phyloP scores from a whole-genome alignment of 2,329 filamentous ascomycete species.

The Aureobasidium sp. region DNA sequence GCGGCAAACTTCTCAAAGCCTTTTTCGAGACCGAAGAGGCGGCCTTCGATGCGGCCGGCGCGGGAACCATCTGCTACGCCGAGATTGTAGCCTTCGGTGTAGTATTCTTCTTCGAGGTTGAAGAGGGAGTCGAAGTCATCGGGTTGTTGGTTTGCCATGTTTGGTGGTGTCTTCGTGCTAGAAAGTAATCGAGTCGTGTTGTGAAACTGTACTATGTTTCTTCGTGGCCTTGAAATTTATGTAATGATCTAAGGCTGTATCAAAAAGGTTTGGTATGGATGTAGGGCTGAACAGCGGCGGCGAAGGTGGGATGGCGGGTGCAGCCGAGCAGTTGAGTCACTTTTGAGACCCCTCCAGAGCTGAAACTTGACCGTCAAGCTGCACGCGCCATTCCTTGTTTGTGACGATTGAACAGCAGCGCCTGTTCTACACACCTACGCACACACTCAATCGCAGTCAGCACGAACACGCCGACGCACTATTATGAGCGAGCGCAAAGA shows the following conservation, averaged over 20 bases:
- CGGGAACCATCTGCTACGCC: constrained; percentile 68
- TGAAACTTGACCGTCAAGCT: neutral
- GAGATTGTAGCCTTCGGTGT: constrained; percentile 70
- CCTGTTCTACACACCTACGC: neutral
- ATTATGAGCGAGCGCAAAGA: constrained; percentile 28
- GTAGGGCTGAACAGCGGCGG: neutral
- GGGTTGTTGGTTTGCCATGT: neutral
- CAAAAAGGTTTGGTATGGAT: neutral
- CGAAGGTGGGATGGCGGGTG: constrained; percentile 6
- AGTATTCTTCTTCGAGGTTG: constrained; percentile 62
- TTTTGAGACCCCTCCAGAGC: constrained; percentile 9
- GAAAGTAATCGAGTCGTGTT: neutral
- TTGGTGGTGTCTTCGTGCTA: neutral
- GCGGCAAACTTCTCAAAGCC: constrained; percentile 89
- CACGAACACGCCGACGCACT: neutral
- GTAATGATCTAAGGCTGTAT: neutral
- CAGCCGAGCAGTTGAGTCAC: constrained; percentile 9
- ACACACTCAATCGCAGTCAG: neutral
- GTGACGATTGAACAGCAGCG: neutral
- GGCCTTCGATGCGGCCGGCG: constrained; percentile 79
- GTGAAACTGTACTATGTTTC: neutral
- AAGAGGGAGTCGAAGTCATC: constrained; percentile 49
- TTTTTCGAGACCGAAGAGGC: constrained; percentile 82
- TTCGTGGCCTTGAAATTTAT: neutral
- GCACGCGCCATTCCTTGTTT: neutral